Conservation (phyloP, 2,329 filamentous ascomycete genomes). For the Stenocarpella maydis region DNA sequence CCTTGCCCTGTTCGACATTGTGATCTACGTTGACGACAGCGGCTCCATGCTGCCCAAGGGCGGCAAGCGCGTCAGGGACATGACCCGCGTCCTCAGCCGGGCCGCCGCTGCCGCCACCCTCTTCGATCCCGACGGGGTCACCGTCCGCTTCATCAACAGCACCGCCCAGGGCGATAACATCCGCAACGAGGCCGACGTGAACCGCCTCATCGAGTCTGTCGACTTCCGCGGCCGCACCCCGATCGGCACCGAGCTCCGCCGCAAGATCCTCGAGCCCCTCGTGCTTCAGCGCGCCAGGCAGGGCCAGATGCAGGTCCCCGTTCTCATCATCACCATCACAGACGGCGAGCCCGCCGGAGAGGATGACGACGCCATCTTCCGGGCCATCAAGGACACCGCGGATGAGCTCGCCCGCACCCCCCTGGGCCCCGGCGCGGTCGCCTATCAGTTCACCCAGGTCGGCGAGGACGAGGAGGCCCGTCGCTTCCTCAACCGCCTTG, state of each 20-base stretch:
- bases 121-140: not conserved
- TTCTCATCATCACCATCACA: conserved; percentile 6
- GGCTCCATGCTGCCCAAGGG: conserved; percentile 14
- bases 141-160: conserved; percentile 13
- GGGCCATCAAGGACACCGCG: not conserved
- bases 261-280: conserved; percentile 10
- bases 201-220: conserved; percentile 4
- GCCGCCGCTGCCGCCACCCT: not conserved
- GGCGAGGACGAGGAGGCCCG: conserved; percentile 14
- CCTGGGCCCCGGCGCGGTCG: conserved; percentile 1
- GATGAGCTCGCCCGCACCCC: conserved; percentile 5
- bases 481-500: conserved; percentile 10
- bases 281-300: conserved; percentile 8
- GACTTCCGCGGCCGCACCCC: conserved; percentile 10
- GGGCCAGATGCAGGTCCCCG: conserved; percentile 16
- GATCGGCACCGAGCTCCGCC: conserved; percentile 1
- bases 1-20: conserved; percentile 6
- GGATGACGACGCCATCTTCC: conserved; percentile 8
- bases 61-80: conserved; percentile 12
- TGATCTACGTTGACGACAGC: conserved; percentile 18
- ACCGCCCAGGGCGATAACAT: conserved; percentile 8
- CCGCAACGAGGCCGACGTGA: conserved; percentile 15
- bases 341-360: not conserved
- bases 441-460: conserved; percentile 14
- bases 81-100: conserved; percentile 1